Percentiles rank a stretch among this genome's conserved stretches.
Conservation (phyloP, 495 filamentous ascomycete species). For the Penicillium pulvis region DNA sequence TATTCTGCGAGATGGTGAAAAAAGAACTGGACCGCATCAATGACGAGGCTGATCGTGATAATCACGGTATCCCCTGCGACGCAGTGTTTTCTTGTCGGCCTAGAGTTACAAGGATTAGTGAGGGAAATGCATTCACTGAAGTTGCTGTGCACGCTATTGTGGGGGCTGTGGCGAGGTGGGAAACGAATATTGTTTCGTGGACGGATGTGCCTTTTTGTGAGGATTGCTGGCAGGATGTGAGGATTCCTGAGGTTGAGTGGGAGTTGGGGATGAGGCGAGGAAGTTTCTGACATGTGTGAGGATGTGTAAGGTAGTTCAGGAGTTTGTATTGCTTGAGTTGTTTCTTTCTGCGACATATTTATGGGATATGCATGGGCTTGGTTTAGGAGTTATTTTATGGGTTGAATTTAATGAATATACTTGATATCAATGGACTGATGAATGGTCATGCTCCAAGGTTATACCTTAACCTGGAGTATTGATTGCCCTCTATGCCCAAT, state of each 20-base stretch:
- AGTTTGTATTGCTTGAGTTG: too few relatives aligned
- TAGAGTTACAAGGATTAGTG: neutral
- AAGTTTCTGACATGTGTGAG: too few relatives aligned
- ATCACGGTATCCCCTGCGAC: neutral
- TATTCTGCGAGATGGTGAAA: neutral
- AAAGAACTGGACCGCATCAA: neutral
- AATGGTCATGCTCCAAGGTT: neutral
- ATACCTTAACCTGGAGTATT: neutral
- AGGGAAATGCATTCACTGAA: neutral
- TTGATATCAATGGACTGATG: neutral
- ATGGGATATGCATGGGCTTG: too few relatives aligned
- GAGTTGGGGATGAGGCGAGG: neutral
- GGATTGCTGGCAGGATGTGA: neutral
- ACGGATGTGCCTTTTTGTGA: neutral
- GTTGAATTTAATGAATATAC: too few relatives aligned
- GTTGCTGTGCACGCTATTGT: neutral
- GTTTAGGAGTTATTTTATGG: too few relatives aligned
- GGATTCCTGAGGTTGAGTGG: neutral
- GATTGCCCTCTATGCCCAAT: neutral
- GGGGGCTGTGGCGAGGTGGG: neutral
- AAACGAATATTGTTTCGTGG: neutral
- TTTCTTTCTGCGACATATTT: too few relatives aligned
- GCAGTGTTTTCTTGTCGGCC: neutral
- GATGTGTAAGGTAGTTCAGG: too few relatives aligned
- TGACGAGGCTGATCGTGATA: neutral